These are phyloP conservation scores for Colletotrichum sp. DNA, from an alignment of 2,329 filamentous ascomycete genomes.

Conservation along the genomic window DNA sequence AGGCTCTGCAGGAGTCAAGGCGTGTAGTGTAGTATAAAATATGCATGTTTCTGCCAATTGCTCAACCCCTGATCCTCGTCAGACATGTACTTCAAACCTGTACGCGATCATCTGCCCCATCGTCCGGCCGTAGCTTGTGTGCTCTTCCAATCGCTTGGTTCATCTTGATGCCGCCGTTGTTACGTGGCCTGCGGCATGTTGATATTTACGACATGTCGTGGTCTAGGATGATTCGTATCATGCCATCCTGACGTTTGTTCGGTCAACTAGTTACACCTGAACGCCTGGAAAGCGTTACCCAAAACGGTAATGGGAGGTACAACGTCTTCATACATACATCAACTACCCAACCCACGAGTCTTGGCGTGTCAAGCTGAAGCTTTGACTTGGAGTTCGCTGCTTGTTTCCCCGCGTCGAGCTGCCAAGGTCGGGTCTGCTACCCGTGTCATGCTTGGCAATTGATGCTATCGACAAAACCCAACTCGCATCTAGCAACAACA, in stretches of 20 bases:
- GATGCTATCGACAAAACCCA: not conserved
- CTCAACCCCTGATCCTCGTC: not conserved
- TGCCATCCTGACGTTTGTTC: not conserved
- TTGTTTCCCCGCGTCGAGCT: not conserved
- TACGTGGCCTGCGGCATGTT: not conserved
- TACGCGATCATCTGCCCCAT: not conserved
- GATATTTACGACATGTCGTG: not conserved
- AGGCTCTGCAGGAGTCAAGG: not conserved
- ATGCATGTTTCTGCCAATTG: not conserved
- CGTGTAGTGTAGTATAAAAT: not conserved
- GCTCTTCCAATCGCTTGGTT: not conserved
- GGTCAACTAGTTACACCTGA: not conserved
- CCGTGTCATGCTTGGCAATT: not conserved
- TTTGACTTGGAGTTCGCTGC: not conserved
- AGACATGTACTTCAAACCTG: not conserved
- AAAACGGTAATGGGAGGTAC: not conserved
- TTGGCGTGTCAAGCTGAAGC: not conserved
- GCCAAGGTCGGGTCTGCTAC: not conserved
- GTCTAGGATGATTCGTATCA: not conserved
- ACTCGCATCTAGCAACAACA: not conserved
- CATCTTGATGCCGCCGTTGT: not conserved
- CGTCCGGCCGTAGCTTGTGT: not conserved
- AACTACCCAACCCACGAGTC: not conserved
- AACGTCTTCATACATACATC: accelerated
- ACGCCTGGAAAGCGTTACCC: not conserved